Conservation (phyloP, 768 basidiomycete genomes). For the Mycena kentingensis region DNA sequence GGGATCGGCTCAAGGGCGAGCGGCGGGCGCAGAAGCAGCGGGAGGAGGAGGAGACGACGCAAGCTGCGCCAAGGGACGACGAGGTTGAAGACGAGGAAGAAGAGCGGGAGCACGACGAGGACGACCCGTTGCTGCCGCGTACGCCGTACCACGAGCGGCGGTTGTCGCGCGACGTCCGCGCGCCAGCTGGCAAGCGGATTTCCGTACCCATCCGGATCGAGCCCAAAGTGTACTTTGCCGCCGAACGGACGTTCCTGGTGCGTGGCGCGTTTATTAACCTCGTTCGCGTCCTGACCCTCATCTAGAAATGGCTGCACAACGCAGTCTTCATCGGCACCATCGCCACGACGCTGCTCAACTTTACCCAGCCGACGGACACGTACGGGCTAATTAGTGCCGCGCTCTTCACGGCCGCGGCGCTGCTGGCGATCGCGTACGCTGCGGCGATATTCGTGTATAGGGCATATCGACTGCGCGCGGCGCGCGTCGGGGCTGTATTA, state of each 20-base stretch:
- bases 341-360: conserved; percentile 88
- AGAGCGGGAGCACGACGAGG: conserved; percentile 27
- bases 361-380: conserved; percentile 69
- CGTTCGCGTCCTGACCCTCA: conserved; percentile 5
- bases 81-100: conserved; percentile 28
- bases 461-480: conserved; percentile 65
- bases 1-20: conserved; percentile 59
- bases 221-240: conserved; percentile 97
- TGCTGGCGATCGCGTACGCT: conserved; percentile 86
- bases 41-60: conserved; percentile 11
- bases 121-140: conserved; percentile 58
- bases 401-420: conserved; percentile 87
- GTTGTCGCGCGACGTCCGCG: conserved; percentile 32
- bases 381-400: conserved; percentile 84
- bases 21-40: conserved; percentile 35
- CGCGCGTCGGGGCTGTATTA: conserved; percentile 84
- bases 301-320: conserved; percentile 86
- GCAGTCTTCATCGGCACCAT: conserved; percentile 87
- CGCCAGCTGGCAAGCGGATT: conserved; percentile 86
- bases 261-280: conserved; percentile 34
- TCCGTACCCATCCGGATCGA: conserved; percentile 95
- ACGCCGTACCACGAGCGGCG: conserved; percentile 47
- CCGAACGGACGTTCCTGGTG: conserved; percentile 91
- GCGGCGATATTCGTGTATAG: conserved; percentile 81
- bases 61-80: too few relatives aligned